Evolutionary conservation across 192 early-diverging fungal genomes (phyloP).

Genomic region (Paraglomus occultum): DNA sequence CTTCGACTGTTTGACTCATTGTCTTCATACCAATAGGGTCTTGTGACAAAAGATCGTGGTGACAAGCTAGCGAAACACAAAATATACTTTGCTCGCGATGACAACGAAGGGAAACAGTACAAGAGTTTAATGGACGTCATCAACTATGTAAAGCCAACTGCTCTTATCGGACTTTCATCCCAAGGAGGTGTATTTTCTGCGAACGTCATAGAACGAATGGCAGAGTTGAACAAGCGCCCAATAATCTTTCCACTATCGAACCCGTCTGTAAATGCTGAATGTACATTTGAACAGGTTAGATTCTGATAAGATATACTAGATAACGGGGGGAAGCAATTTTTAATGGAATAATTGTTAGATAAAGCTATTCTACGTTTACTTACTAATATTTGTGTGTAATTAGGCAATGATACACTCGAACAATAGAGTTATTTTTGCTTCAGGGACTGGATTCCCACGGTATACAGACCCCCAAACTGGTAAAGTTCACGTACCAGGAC

Average conservation of each 20-base stretch:
- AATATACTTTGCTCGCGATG: conserved; percentile 80
- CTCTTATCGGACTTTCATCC: conserved; percentile 85
- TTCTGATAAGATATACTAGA: too few relatives aligned
- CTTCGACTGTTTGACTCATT: not conserved
- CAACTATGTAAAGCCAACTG: conserved; percentile 86
- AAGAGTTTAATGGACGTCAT: conserved; percentile 70
- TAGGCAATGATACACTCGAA: conserved; percentile 80
- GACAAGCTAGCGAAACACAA: conserved; percentile 83
- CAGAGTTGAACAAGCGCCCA: conserved; percentile 68
- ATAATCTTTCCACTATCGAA: conserved; percentile 93
- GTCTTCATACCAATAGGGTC: conserved; percentile 44
- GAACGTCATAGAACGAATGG: conserved; percentile 72
- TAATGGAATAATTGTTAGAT: not conserved
- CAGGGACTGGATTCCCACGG: conserved; percentile 89
- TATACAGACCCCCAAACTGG: conserved; percentile 65
- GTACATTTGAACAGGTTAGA: conserved; percentile 74
- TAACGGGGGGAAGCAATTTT: too few relatives aligned
- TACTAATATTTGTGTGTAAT: not conserved
- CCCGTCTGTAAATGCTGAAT: conserved; percentile 88
- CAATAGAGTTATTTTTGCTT: conserved; percentile 91
- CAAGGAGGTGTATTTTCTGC: conserved; percentile 75
- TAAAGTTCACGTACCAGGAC: conserved; percentile 62
- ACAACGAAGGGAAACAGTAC: conserved; percentile 81
- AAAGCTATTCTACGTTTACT: not conserved
- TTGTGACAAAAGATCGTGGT: conserved; percentile 86